phyloP scores from a whole-genome alignment of 1,139 yeast species.

The Candida sanyaensis region DNA sequence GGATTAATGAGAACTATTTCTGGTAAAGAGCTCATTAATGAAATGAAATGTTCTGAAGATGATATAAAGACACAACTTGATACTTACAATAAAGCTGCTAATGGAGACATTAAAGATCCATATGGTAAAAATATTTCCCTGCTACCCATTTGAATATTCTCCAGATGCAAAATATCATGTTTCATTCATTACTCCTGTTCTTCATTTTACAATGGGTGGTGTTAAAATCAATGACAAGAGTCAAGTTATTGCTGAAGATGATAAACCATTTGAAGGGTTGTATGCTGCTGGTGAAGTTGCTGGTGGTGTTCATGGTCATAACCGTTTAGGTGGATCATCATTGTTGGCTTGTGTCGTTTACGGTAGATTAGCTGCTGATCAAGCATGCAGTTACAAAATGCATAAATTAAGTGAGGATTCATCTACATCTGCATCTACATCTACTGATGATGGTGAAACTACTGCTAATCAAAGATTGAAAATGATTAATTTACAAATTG shows the following conservation, averaged over 20 bases:
- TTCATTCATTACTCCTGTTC: slow-evolving; percentile 68
- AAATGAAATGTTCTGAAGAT: slow-evolving; percentile 32
- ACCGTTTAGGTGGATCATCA: slow-evolving; percentile 77
- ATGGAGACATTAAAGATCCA: slow-evolving; percentile 42
- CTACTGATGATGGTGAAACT: not conserved
- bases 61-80: slow-evolving; percentile 38
- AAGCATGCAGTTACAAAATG: slow-evolving; percentile 35
- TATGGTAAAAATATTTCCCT: slow-evolving; percentile 56
- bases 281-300: slow-evolving; percentile 83
- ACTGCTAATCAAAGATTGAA: slow-evolving; percentile 32
- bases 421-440: too few species aligned
- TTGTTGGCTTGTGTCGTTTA: slow-evolving; percentile 80
- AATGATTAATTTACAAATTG: slow-evolving; percentile 49
- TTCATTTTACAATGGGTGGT: slow-evolving; percentile 90
- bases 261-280: slow-evolving; percentile 53
- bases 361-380: slow-evolving; percentile 66
- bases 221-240: slow-evolving; percentile 63
- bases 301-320: slow-evolving; percentile 82
- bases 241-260: slow-evolving; percentile 50
- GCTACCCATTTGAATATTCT: slow-evolving; percentile 46
- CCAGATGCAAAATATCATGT: slow-evolving; percentile 41
- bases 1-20: slow-evolving; percentile 58
- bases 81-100: slow-evolving; percentile 49
- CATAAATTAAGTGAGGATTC: slow-evolving; percentile 24
- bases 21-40: slow-evolving; percentile 50